Evolutionary conservation across 768 basidiomycete genomes (phyloP), one percentile per base, ranked within the genome.

Genomic region (Leucosporidium scottii): DNA sequence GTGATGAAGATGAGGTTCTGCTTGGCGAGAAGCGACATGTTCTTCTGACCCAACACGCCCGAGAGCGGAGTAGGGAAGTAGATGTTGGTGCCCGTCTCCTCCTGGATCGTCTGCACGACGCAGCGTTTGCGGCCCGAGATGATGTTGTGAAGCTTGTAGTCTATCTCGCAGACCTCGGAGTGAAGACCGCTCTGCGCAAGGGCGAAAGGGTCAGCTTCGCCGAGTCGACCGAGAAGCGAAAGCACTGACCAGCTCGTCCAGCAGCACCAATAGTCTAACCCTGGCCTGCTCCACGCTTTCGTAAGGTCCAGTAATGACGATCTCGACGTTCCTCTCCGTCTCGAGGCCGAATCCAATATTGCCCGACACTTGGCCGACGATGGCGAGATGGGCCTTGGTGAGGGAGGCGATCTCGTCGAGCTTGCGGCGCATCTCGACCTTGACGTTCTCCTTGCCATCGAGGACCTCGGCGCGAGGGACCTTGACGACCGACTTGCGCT

Each of bases 81-180:
- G 69, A 98, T 91, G 75, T 97, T 98, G 62, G 94, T 97, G 0
- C 88, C 93, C 0, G 94, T 97, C 78, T 97, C 93, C 79, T 97
- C 92, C 77, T 94, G 91, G 59, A 99, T 94, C 12, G 87, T 83
- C 78, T 98, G 94, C 47, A 99, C 81, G 39, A 87, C 83, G 67
- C 83, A 82, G 57, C 93, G 88, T 79, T 94, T 94, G 66, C 91
- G 86, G 49, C 90, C 91, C 25, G 91, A 90, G 69, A 96, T 83
- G 77, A 96, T 91, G 50, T 87, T 85, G 78, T 96, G 93, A 3
- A 98, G 80, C 76, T 94, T 93, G 79, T 90, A 89, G 78, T 97
- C 94, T 72, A 99, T 90, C 79, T 97, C 93, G 79, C 89, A 89
- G 36, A 85, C 79, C 77, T 97, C 94, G 15, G 91, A 85, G 75